Evolutionary conservation across 148 eudicot genomes (phyloP), one percentile per base, ranked within the genome.

Genomic region (Simmondsia chinensis): DNA sequence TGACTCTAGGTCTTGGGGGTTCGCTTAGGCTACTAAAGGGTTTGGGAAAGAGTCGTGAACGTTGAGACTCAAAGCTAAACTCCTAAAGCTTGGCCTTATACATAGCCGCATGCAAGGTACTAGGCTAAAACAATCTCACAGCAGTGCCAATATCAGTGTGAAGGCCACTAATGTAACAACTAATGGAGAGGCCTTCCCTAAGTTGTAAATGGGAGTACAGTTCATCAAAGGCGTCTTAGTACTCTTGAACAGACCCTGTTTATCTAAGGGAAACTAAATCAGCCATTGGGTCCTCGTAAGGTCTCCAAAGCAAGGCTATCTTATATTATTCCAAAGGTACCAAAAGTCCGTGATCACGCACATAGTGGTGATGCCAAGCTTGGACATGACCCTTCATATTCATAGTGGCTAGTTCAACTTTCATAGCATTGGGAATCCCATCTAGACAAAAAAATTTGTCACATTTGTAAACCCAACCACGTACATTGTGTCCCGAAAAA

Each of bases 341-440:
- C 1, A 16, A 2, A 48, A 48, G 15, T 3, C 11, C 10, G 1
- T 10, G n/a, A 10, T 48, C 38, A 36, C 38, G 32, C 17, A n/a
- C 6, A 10, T 7, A 48, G 2, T 14, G 12, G 5, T 29, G n/a
- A n/a, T n/a, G n/a, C n/a, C n/a, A n/a, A n/a, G n/a, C 36, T 7
- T 14, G 39, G 6, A 41, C 54, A 11, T 49, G 39, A 2, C 40
- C 53, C 16, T 49, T 30, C 8, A 49, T 2, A 11, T 33, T 8
- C 54, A 49, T 34, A 0, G 19, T 6, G 2, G 42, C 43, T 4
- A 33, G 18, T 3, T 49, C 30, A n/a, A 49, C 41, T 14, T 49
- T 49, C 16, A 15, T n/a, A 3, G 33, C 54, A 2, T 34, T 13
- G 1, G 18, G 9, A 1, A 34, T 9, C 1, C 25, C 13, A 8